phyloP scores from a whole-genome alignment of 495 filamentous ascomycete species.

The Aspergillus taichungensis region DNA sequence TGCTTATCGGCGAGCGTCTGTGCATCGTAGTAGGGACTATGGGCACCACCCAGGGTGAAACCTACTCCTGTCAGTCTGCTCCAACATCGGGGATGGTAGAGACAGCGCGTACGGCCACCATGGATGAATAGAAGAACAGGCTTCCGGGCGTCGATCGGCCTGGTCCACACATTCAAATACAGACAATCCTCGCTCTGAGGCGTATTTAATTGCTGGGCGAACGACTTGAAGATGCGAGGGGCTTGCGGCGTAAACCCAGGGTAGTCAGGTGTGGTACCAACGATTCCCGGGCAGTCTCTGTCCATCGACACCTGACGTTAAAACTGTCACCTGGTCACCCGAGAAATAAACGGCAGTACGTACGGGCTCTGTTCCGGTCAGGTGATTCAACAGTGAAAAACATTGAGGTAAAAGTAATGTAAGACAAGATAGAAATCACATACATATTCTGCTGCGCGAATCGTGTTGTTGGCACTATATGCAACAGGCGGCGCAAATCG shows the following conservation, averaged over 20 bases:
- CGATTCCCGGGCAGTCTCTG: slow-evolving; percentile 15
- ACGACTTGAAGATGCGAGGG: slow-evolving; percentile 17
- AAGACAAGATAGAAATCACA: background rate
- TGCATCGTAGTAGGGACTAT: slow-evolving; percentile 35
- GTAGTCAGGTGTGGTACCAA: slow-evolving; percentile 10
- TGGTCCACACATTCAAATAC: slow-evolving; percentile 39
- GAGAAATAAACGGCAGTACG: background rate
- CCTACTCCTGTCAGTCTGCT: slow-evolving; percentile 6
- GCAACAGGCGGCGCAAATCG: slow-evolving; percentile 34
- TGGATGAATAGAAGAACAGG: slow-evolving; percentile 29
- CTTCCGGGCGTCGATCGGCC: slow-evolving; percentile 13
- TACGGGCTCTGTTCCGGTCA: background rate
- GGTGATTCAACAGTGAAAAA: background rate
- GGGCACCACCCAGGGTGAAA: slow-evolving; percentile 21
- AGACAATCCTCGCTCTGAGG: slow-evolving; percentile 37
- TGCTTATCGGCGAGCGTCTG: slow-evolving; percentile 24
- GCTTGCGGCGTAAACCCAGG: slow-evolving; percentile 22
- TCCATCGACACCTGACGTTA: slow-evolving; percentile 3
- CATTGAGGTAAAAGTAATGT: background rate
- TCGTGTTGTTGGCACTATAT: slow-evolving; percentile 3
- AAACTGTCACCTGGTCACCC: background rate
- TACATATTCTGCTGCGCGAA: slow-evolving; percentile 16
- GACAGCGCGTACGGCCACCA: slow-evolving; percentile 25
- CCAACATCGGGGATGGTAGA: background rate
- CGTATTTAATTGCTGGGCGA: slow-evolving; percentile 12